Evolutionary conservation across 257 asterid genomes (phyloP).

Genomic region (Solanum gracilifrons): DNA sequence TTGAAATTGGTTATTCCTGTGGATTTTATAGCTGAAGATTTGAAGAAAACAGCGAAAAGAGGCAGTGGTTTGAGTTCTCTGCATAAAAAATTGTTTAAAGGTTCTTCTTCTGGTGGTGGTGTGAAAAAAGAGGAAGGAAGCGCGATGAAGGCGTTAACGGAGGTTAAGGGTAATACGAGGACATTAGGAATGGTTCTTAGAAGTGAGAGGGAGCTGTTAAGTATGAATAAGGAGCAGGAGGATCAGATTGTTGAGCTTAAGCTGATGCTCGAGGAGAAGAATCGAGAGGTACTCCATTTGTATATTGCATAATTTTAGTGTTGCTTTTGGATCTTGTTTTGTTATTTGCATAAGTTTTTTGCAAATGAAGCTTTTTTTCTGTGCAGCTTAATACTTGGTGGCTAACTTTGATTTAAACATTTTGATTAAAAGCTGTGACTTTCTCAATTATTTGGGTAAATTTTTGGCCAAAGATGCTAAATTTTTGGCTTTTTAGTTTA

Average conservation of each 20-base stretch:
- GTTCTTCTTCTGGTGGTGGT: not conserved
- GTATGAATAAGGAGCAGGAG: slow-evolving; percentile 61
- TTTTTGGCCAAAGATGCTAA: not conserved
- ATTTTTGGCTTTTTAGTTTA: not conserved
- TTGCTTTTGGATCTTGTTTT: not conserved
- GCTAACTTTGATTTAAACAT: not conserved
- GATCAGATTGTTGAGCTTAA: slow-evolving; percentile 50
- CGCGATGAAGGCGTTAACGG: slow-evolving; percentile 75
- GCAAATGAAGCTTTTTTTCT: not conserved
- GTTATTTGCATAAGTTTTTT: not conserved
- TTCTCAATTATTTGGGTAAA: not conserved
- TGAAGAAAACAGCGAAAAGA: slow-evolving; percentile 53
- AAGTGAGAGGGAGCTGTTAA: slow-evolving; percentile 93
- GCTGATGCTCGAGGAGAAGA: slow-evolving; percentile 42
- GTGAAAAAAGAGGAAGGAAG: slow-evolving; percentile 42
- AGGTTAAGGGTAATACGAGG: slow-evolving; percentile 72
- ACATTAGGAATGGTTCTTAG: slow-evolving; percentile 89
- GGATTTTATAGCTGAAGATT: slow-evolving; percentile 60
- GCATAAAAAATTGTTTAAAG: slow-evolving; percentile 80
- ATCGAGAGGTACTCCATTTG: not conserved
- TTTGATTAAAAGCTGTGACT: not conserved
- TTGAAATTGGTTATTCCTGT: slow-evolving; percentile 34
- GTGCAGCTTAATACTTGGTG: not conserved
- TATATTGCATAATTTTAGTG: not conserved
- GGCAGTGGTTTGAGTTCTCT: slow-evolving; percentile 42